phyloP scores from a whole-genome alignment of 768 basidiomycete genomes.

The Chalciporus piperatus region DNA sequence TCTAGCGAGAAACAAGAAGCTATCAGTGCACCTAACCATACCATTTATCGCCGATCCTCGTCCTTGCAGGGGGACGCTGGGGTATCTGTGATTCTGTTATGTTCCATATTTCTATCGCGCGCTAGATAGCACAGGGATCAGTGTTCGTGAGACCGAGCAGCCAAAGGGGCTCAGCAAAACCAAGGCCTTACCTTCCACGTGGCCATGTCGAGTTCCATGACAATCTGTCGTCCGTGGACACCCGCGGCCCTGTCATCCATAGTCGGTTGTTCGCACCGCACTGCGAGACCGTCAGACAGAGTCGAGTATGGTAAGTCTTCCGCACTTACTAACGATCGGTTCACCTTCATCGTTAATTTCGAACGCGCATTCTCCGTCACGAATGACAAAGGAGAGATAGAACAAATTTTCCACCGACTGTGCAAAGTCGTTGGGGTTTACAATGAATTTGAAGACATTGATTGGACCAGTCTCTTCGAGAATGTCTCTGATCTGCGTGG shows the following conservation, averaged over 20 bases:
- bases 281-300: conserved; percentile 33
- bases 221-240: conserved; percentile 76
- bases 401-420: conserved; percentile 98
- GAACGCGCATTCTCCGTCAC: conserved; percentile 77
- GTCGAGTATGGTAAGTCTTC: background rate
- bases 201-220: conserved; percentile 88
- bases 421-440: conserved; percentile 88
- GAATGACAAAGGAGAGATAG: conserved; percentile 89
- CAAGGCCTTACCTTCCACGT: conserved; percentile 71
- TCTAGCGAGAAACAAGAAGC: conserved; percentile 3
- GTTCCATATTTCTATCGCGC: conserved; percentile 85
- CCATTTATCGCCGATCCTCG: conserved; percentile 64
- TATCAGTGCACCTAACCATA: conserved; percentile 46
- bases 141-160: background rate
- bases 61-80: conserved; percentile 62
- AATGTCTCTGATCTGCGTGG: conserved; percentile 55
- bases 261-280: conserved; percentile 59
- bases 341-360: conserved; percentile 67
- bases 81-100: conserved; percentile 76
- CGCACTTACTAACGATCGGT: conserved; percentile 66
- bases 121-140: conserved; percentile 39
- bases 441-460: conserved; percentile 83
- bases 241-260: conserved; percentile 62
- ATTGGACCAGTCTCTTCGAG: conserved; percentile 49
- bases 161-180: background rate